These are phyloP conservation scores for Aspergillus baeticus DNA, from an alignment of 495 filamentous ascomycete genomes.

Conservation along the genomic window DNA sequence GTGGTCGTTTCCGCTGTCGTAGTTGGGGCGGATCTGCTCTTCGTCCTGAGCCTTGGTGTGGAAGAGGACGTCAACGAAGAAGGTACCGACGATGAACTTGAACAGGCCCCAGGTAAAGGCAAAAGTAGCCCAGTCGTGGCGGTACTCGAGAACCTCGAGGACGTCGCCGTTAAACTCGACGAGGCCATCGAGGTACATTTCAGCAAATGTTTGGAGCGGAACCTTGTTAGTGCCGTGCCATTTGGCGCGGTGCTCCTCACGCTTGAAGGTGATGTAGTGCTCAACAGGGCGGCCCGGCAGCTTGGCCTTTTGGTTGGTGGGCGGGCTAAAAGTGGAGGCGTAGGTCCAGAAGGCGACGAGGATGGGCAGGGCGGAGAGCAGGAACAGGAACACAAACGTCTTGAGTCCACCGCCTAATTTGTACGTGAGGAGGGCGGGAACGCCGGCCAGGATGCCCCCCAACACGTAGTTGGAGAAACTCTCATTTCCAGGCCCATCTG, in stretches of 20 bases:
- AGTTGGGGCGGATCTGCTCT: slow-evolving; percentile 74
- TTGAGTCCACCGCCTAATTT: slow-evolving; percentile 53
- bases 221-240: slow-evolving; percentile 63
- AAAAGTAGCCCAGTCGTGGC: slow-evolving; percentile 70
- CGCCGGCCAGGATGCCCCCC: slow-evolving; percentile 41
- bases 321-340: slow-evolving; percentile 54
- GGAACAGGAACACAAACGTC: slow-evolving; percentile 54
- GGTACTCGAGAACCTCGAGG: slow-evolving; percentile 59
- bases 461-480: slow-evolving; percentile 56
- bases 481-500: slow-evolving; percentile 55
- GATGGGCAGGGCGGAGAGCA: slow-evolving; percentile 56
- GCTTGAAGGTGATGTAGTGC: slow-evolving; percentile 61
- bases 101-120: slow-evolving; percentile 62
- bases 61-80: slow-evolving; percentile 66
- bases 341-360: slow-evolving; percentile 57
- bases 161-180: slow-evolving; percentile 65
- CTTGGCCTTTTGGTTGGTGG: slow-evolving; percentile 60
- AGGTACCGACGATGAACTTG: slow-evolving; percentile 66
- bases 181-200: slow-evolving; percentile 63
- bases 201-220: slow-evolving; percentile 63
- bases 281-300: slow-evolving; percentile 60
- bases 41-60: slow-evolving; percentile 71
- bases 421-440: slow-evolving; percentile 53
- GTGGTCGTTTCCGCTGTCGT: slow-evolving; percentile 73
- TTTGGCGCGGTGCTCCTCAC: slow-evolving; percentile 51